Conservation (phyloP, 1,139 yeast species). For the Ogataea hybrid region DNA sequence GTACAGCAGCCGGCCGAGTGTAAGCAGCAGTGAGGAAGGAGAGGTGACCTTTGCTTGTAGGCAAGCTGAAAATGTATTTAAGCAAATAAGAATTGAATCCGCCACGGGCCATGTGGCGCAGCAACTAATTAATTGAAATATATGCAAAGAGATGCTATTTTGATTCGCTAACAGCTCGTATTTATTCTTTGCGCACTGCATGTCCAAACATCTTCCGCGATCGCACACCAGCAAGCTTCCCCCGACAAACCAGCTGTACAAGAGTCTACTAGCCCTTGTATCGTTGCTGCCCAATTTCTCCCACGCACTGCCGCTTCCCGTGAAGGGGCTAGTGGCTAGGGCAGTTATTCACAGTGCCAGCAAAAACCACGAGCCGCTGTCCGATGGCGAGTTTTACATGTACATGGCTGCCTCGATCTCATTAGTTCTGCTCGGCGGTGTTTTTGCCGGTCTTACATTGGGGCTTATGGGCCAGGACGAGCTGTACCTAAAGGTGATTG, state of each 20-base stretch:
- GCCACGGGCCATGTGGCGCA: constrained; percentile 1
- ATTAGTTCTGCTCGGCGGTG: constrained; percentile 87
- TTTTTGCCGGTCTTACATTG: constrained; percentile 91
- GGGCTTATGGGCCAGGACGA: constrained; percentile 99
- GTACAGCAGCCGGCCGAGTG: constrained; percentile 78
- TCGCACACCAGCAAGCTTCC: constrained; percentile 4
- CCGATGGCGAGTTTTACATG: constrained; percentile 44
- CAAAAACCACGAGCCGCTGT: constrained; percentile 19
- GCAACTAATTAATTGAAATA: not conserved
- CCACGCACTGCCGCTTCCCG: constrained; percentile 21
- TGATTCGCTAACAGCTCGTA: not conserved
- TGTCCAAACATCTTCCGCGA: constrained; percentile 17
- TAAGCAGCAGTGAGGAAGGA: constrained; percentile 50
- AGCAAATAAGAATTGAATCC: constrained; percentile 13
- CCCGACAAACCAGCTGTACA: constrained; percentile 9
- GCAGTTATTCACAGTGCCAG: constrained; percentile 8
- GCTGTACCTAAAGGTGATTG: constrained; percentile 75
- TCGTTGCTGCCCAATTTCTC: constrained; percentile 22
- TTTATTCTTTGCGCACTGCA: not conserved
- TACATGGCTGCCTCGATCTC: constrained; percentile 58
- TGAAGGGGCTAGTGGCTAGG: constrained; percentile 6
- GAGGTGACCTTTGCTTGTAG: not conserved
- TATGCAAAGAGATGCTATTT: not conserved
- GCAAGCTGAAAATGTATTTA: constrained; percentile 1
- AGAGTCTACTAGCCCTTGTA: constrained; percentile 17